Conservation (phyloP, 1,284 basidiomycete species). For the Macrocybe sp. region DNA sequence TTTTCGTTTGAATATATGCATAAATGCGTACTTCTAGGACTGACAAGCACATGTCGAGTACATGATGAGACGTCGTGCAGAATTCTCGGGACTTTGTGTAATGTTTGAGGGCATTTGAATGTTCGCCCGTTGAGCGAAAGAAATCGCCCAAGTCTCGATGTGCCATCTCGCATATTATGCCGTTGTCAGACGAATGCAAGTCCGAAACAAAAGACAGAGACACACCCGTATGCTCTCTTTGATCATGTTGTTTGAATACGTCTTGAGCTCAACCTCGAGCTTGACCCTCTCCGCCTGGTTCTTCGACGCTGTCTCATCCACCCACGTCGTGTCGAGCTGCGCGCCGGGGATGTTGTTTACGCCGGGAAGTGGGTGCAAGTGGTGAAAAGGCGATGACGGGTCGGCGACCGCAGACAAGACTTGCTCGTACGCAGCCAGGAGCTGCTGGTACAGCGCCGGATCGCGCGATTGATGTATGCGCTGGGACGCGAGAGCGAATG, state of each 20-base stretch:
- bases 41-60: constrained; percentile 82
- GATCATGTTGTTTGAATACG: constrained; percentile 88
- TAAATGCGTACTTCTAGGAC: constrained; percentile 59
- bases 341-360: constrained; percentile 44
- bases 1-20: not conserved
- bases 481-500: constrained; percentile 57
- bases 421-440: constrained; percentile 55
- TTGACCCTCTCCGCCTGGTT: constrained; percentile 66
- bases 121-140: constrained; percentile 67
- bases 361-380: constrained; percentile 20
- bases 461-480: constrained; percentile 61
- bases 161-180: constrained; percentile 50
- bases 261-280: constrained; percentile 85
- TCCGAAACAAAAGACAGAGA: constrained; percentile 10
- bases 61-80: constrained; percentile 79
- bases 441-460: constrained; percentile 49
- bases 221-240: constrained; percentile 88
- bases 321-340: constrained; percentile 56
- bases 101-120: constrained; percentile 64
- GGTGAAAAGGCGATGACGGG: constrained; percentile 5
- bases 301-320: constrained; percentile 53
- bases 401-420: constrained; percentile 32
- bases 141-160: constrained; percentile 81
- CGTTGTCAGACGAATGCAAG: not conserved
- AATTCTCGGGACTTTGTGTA: constrained; percentile 84